Conservation (phyloP, 164 flowering plant species). For the Chimonanthus praecox region DNA sequence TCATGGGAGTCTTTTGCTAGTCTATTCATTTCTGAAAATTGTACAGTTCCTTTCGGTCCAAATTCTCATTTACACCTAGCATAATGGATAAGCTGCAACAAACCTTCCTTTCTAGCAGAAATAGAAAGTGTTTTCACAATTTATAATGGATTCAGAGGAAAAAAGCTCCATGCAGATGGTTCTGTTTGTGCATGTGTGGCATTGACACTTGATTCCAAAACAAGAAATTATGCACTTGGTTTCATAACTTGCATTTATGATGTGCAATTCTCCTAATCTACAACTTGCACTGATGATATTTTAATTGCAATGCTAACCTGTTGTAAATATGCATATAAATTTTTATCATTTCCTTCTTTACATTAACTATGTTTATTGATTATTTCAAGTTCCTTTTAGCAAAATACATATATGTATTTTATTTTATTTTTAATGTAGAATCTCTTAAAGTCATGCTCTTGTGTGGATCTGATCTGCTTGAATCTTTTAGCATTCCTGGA, state of each 20-base stretch:
- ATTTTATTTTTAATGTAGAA: conserved; percentile 24
- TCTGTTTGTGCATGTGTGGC: not conserved
- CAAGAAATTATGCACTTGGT: not conserved
- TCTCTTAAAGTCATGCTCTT: conserved; percentile 75
- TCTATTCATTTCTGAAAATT: not conserved
- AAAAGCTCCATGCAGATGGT: not conserved
- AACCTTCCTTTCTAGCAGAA: not conserved
- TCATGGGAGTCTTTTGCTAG: no score
- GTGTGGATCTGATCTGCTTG: conserved; percentile 91
- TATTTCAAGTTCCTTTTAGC: not conserved
- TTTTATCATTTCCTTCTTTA: not conserved
- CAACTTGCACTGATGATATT: not conserved
- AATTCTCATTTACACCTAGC: not conserved
- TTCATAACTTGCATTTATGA: not conserved
- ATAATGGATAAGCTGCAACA: not conserved
- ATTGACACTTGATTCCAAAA: not conserved
- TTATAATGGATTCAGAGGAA: not conserved
- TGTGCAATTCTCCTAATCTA: not conserved
- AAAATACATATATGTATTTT: not conserved
- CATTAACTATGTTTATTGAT: not conserved
- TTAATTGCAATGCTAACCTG: not conserved
- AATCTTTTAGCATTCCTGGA: conserved; percentile 70
- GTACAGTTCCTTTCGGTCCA: not conserved
- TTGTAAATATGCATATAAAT: not conserved
- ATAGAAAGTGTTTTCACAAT: not conserved